These are phyloP conservation scores for Ophiostoma populinum DNA, from an alignment of 2,329 filamentous ascomycete species.

Conservation along the genomic window DNA sequence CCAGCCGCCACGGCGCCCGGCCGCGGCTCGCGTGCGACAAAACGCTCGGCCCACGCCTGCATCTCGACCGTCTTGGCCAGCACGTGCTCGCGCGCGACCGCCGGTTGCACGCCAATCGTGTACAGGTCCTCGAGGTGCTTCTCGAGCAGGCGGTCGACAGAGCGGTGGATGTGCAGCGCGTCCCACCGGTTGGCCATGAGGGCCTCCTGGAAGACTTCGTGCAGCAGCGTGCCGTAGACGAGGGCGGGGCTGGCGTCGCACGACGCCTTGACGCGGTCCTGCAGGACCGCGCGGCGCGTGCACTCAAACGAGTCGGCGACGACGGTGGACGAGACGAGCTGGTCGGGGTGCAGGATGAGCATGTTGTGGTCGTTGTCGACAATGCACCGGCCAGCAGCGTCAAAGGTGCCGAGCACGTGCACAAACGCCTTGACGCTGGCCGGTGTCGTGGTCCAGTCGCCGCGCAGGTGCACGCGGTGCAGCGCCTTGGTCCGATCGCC, in stretches of 20 bases:
- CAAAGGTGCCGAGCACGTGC: constrained; percentile 70
- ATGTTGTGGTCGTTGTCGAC: constrained; percentile 72
- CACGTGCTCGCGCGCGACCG: constrained; percentile 62
- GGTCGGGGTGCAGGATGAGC: constrained; percentile 84
- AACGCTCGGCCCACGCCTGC: constrained; percentile 66
- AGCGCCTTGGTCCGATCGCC: constrained; percentile 35
- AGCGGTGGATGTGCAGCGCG: constrained; percentile 41
- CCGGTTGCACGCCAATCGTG: constrained; percentile 59
- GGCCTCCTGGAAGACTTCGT: constrained; percentile 89
- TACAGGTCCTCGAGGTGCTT: constrained; percentile 81
- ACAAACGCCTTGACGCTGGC: constrained; percentile 52
- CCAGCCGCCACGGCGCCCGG: constrained; percentile 60
- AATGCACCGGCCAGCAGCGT: constrained; percentile 52
- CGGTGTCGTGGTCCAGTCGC: constrained; percentile 72
- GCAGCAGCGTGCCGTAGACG: constrained; percentile 83
- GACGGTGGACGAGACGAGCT: constrained; percentile 85
- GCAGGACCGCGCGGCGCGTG: constrained; percentile 74
- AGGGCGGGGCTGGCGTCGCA: constrained; percentile 63
- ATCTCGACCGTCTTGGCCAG: constrained; percentile 69
- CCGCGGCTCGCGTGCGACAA: constrained; percentile 56
- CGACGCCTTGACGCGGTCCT: constrained; percentile 87
- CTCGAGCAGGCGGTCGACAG: constrained; percentile 53
- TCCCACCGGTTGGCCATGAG: constrained; percentile 74
- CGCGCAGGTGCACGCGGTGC: constrained; percentile 59
- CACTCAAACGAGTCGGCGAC: constrained; percentile 95